Conservation (phyloP, 257 asterid genomes). For the Prunella vulgaris region DNA sequence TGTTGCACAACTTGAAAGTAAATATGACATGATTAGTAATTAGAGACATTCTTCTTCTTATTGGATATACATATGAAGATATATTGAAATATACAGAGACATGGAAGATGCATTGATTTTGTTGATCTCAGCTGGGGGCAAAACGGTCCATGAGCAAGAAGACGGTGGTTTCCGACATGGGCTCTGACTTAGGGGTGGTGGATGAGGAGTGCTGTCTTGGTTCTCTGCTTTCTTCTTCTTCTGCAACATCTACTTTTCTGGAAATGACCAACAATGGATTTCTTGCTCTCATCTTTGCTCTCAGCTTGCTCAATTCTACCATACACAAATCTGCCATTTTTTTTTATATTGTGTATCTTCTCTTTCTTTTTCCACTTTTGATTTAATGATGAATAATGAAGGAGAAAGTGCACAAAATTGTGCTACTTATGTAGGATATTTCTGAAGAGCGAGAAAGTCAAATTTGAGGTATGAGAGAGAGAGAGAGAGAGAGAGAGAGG, state of each 20-base stretch:
- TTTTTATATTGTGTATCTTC: background rate
- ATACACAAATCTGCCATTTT: conserved; percentile 51
- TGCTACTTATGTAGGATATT: conserved; percentile 15
- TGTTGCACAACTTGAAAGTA: background rate
- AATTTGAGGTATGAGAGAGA: background rate
- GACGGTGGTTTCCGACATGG: conserved; percentile 59
- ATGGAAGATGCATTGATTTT: background rate
- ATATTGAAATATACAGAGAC: background rate
- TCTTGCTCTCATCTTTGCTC: conserved; percentile 35
- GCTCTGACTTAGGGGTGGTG: conserved; percentile 24
- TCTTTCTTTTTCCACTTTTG: background rate
- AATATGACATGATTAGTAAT: background rate
- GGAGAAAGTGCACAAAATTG: background rate
- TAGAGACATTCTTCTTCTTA: background rate
- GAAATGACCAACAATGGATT: conserved; percentile 33
- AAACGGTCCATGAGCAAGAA: conserved; percentile 80
- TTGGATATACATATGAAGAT: conserved; percentile 8
- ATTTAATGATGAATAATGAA: conserved; percentile 10
- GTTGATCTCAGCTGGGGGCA: conserved; percentile 47
- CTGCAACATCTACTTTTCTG: conserved; percentile 26
- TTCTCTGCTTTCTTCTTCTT: conserved; percentile 12
- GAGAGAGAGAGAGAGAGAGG: background rate
- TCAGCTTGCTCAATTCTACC: conserved; percentile 49
- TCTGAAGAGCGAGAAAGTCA: background rate
- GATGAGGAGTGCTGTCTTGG: conserved; percentile 8